Conservation (phyloP, 2,329 filamentous ascomycete species). For the Thielaviopsis euricoi region DNA sequence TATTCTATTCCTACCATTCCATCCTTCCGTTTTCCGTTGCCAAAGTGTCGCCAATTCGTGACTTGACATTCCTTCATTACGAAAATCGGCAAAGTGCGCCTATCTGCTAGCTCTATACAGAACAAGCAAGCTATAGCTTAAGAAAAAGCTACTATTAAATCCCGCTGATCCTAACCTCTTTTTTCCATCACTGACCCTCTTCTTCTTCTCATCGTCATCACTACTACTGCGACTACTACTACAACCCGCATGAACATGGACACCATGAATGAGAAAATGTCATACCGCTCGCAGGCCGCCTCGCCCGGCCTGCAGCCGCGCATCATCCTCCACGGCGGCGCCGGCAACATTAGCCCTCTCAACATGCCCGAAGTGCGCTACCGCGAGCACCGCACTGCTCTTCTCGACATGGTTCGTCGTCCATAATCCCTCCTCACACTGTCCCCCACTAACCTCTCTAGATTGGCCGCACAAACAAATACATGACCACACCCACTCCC, state of each 20-base stretch:
- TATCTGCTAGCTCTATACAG: not conserved
- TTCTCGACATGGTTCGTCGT: conserved; percentile 39
- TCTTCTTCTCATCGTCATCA: not conserved
- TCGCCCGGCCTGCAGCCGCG: conserved; percentile 28
- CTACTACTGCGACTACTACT: not conserved
- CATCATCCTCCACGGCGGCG: conserved; percentile 57
- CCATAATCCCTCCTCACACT: not conserved
- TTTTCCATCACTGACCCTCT: not conserved
- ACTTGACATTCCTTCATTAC: not conserved
- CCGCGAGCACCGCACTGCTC: conserved; percentile 38
- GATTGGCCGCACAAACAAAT: conserved; percentile 29
- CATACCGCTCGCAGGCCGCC: not conserved
- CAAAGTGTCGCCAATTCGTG: not conserved
- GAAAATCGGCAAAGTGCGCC: not conserved
- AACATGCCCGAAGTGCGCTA: conserved; percentile 43
- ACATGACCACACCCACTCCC: conserved; percentile 25
- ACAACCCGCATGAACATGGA: not conserved
- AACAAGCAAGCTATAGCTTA: not conserved
- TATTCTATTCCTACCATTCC: too few relatives aligned
- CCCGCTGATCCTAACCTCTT: not conserved
- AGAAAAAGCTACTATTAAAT: not conserved
- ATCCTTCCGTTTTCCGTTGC: not conserved
- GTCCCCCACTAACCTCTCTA: conserved; percentile 14
- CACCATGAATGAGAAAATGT: conserved; percentile 6
- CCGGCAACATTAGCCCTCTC: conserved; percentile 48